These are phyloP conservation scores for Chenopodium album DNA, from an alignment of 148 eudicot genomes.

Conservation along the genomic window DNA sequence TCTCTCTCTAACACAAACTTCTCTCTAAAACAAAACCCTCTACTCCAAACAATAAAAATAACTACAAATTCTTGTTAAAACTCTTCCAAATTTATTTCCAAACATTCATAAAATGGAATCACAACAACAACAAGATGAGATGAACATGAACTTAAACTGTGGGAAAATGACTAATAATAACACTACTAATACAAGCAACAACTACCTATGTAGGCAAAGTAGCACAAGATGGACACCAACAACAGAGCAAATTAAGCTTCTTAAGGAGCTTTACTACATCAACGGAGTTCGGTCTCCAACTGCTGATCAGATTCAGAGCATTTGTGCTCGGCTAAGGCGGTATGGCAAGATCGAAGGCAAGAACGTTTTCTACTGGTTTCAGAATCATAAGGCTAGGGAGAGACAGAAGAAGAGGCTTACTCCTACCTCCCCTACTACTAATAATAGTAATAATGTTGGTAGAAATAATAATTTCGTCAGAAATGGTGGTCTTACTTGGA, in stretches of 20 bases:
- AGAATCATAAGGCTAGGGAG: slow-evolving; percentile 95
- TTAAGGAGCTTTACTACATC: slow-evolving; percentile 95
- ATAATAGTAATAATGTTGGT: neutral
- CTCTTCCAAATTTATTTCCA: neutral
- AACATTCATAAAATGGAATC: slow-evolving; percentile 38
- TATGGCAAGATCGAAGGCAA: slow-evolving; percentile 98
- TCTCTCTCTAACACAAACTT: neutral
- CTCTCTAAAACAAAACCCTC: neutral
- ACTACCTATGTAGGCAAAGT: slow-evolving; percentile 64
- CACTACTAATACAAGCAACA: slow-evolving; percentile 1
- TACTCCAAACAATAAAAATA: neutral
- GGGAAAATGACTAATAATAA: slow-evolving; percentile 23
- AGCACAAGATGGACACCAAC: slow-evolving; percentile 93
- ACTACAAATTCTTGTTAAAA: neutral
- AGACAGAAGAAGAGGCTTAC: slow-evolving; percentile 91
- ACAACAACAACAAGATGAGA: slow-evolving; percentile 34
- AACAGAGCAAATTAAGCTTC: slow-evolving; percentile 82
- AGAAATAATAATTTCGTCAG: slow-evolving; percentile 9
- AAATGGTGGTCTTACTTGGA: slow-evolving; percentile 25
- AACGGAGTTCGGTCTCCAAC: slow-evolving; percentile 81
- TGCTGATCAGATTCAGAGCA: slow-evolving; percentile 90
- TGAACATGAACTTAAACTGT: slow-evolving; percentile 10
- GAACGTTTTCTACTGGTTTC: slow-evolving; percentile 98
- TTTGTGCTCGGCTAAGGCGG: slow-evolving; percentile 77
- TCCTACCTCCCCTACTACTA: slow-evolving; percentile 13